Conservation (phyloP, 2,329 filamentous ascomycete genomes). For the Phoma sp. region DNA sequence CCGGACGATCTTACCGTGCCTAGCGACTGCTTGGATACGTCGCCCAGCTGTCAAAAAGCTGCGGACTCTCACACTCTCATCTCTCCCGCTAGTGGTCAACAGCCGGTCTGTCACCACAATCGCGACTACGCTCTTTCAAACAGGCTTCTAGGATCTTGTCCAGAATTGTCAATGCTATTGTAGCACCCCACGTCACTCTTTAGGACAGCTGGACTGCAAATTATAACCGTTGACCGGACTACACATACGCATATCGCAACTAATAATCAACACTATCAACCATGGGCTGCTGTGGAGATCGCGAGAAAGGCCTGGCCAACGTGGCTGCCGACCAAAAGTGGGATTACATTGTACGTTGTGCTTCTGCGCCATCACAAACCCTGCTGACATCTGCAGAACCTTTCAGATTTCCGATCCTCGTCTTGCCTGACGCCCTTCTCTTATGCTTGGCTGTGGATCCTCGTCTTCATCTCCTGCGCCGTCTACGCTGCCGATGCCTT, state of each 20-base stretch:
- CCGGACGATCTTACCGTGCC: slow-evolving; percentile 15
- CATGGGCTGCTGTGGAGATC: slow-evolving; percentile 48
- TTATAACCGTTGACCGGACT: slow-evolving; percentile 44
- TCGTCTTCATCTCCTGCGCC: slow-evolving; percentile 76
- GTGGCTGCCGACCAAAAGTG: slow-evolving; percentile 66
- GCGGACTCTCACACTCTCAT: slow-evolving; percentile 36
- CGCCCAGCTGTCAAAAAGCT: slow-evolving; percentile 25
- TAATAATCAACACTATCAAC: slow-evolving; percentile 34
- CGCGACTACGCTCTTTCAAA: slow-evolving; percentile 21
- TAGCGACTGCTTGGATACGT: slow-evolving; percentile 24
- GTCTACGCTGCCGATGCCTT: slow-evolving; percentile 93
- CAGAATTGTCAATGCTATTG: slow-evolving; percentile 31
- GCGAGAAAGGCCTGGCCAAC: slow-evolving; percentile 42
- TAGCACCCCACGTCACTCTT: slow-evolving; percentile 39
- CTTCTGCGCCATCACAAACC: background rate
- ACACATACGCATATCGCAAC: slow-evolving; percentile 18
- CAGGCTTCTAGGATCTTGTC: slow-evolving; percentile 2
- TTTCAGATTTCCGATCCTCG: slow-evolving; percentile 79
- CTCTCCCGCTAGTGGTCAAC: slow-evolving; percentile 41
- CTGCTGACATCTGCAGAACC: slow-evolving; percentile 47
- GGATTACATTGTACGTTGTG: slow-evolving; percentile 81
- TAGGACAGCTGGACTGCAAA: slow-evolving; percentile 47
- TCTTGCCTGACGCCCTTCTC: slow-evolving; percentile 79
- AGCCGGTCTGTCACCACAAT: slow-evolving; percentile 48
- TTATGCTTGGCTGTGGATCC: slow-evolving; percentile 84